phyloP scores from a whole-genome alignment of 2,329 filamentous ascomycete species.

The Trichophyton benhamiae region DNA sequence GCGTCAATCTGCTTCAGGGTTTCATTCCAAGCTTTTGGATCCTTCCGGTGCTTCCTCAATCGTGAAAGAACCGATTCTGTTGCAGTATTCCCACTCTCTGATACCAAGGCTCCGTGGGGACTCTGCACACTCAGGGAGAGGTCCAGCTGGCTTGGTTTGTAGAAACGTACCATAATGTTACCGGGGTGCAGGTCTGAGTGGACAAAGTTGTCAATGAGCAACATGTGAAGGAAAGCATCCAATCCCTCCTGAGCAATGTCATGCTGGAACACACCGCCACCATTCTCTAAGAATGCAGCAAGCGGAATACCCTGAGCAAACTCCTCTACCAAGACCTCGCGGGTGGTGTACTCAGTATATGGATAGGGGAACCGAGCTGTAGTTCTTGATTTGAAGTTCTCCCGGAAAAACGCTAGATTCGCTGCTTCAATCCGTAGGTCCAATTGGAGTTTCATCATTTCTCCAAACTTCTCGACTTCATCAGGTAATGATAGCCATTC shows the following conservation, averaged over 20 bases:
- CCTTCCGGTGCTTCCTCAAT: slow-evolving; percentile 59
- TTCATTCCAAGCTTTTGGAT: slow-evolving; percentile 57
- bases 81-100: slow-evolving; percentile 31
- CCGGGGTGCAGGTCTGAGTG: slow-evolving; percentile 93
- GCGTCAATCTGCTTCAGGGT: slow-evolving; percentile 65
- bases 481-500: slow-evolving; percentile 95
- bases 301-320: slow-evolving; percentile 91
- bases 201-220: slow-evolving; percentile 93
- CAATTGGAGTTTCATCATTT: slow-evolving; percentile 98
- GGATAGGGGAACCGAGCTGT: slow-evolving; percentile 97
- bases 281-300: slow-evolving; percentile 78
- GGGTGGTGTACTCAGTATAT: slow-evolving; percentile 81
- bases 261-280: slow-evolving; percentile 81
- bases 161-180: slow-evolving; percentile 99
- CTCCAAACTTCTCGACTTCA: slow-evolving; percentile 84
- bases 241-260: slow-evolving; percentile 92
- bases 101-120: slow-evolving; percentile 6
- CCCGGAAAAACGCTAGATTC: slow-evolving; percentile 74
- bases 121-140: slow-evolving; percentile 40
- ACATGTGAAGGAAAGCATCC: slow-evolving; percentile 91
- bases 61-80: slow-evolving; percentile 77
- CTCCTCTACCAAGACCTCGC: slow-evolving; percentile 86
- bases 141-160: slow-evolving; percentile 63
- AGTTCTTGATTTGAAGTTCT: slow-evolving; percentile 75
- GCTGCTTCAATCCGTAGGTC: slow-evolving; percentile 90